A percentile compares a stretch with the other conserved stretches of the same genome.
These are phyloP conservation scores for Solanum hybrid DNA, from an alignment of 305 asterid genomes.

Conservation along the genomic window DNA sequence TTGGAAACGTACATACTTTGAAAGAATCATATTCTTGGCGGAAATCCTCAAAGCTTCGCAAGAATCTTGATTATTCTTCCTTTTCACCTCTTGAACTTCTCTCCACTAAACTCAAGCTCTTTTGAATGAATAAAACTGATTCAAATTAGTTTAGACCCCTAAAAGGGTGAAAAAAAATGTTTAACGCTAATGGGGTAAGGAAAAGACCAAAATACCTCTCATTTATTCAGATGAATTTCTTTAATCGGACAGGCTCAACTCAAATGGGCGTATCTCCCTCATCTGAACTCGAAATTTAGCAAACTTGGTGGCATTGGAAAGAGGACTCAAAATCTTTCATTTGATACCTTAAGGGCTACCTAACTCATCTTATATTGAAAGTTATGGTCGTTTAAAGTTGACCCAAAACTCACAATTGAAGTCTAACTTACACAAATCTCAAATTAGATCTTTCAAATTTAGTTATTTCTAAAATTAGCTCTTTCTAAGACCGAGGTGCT, in stretches of 20 bases:
- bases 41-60: background rate
- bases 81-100: background rate
- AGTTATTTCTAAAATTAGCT: no score
- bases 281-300: no score
- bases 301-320: background rate
- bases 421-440: background rate
- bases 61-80: background rate
- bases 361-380: no score
- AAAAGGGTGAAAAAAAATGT: background rate
- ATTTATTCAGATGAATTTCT: background rate
- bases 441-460: background rate
- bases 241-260: background rate
- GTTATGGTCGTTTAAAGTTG: background rate
- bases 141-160: background rate
- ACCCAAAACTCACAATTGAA: background rate
- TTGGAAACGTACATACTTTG: no score
- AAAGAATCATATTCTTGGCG: background rate
- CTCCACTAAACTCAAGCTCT: background rate
- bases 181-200: background rate
- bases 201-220: no score
- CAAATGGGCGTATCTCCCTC: background rate
- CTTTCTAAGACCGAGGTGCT: background rate
- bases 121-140: background rate
- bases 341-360: background rate
- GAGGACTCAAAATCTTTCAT: background rate